Conservation (phyloP, 441 rosid genomes). For the Rhodomyrtus psidioides region DNA sequence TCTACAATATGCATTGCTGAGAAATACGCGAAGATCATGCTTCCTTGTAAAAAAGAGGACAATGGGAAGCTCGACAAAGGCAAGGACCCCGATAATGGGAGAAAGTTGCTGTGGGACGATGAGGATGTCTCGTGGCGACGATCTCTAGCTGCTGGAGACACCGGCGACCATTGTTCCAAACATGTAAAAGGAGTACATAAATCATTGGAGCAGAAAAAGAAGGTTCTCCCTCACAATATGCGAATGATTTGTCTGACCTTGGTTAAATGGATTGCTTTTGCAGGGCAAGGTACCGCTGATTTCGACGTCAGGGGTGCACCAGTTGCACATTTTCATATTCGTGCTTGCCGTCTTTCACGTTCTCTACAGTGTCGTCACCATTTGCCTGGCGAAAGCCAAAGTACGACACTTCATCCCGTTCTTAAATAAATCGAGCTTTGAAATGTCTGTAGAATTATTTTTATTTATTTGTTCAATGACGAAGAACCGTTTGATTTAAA, state of each 20-base stretch:
- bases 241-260: background rate
- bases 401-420: background rate
- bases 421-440: background rate
- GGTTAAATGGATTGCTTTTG: background rate
- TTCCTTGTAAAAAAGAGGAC: constrained; percentile 16
- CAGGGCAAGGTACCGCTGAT: constrained; percentile 17
- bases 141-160: constrained; percentile 11
- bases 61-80: background rate
- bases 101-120: constrained; percentile 15
- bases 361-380: constrained; percentile 19
- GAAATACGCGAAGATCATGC: constrained; percentile 14
- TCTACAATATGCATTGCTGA: constrained; percentile 19
- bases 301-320: constrained; percentile 24
- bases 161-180: constrained; percentile 17
- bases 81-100: background rate
- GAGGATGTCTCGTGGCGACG: constrained; percentile 13
- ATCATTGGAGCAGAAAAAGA: too few species aligned
- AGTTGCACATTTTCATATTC: constrained; percentile 29
- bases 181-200: constrained; percentile 1
- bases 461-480: background rate
- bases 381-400: constrained; percentile 27
- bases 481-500: too few species aligned
- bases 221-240: too few species aligned
- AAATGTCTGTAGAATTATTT: background rate
- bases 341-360: constrained; percentile 24